Base-by-base conservation (phyloP, 1,139 yeast genomes). In the Hemisphaericaspora subhashii region DNA sequence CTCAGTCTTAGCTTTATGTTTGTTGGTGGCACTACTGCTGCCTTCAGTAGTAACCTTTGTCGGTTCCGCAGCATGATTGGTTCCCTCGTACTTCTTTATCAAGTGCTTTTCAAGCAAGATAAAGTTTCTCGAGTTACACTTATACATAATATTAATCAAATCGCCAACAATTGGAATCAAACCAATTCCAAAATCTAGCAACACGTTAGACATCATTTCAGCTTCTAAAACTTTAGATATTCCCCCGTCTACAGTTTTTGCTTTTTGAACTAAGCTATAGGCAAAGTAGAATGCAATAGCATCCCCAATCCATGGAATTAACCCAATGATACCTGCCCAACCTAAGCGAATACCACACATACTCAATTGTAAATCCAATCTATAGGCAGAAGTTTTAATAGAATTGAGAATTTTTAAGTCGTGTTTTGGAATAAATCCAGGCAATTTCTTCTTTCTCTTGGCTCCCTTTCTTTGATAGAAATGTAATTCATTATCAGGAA, bases 141-240 rank as follows among this genome's bases (percentile, higher is more conserved):
- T 83, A 63, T 83, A 86, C 38, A 81, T 66, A 20, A 86, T 79
- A 45, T 79, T 80, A 39, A 83, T 70, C 33, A 84, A 60, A 50
- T 79, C 86, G 9, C 95, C 95, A 13, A 86, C 77, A 29, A 86
- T 45, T 1, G 95, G 95, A 31, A 84, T 75, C 51, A 86, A 62
- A 0, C 92, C 89, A 38, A 86, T 63, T 1, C 72, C 71, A 52
- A 84, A 85, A 57, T 86, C 95, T 37, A 84, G 55, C 11, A 68
- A 57, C 10, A 85, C 73, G 51, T 86, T 86, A 23, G 72, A 63
- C 50, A 78, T 54, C 85, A 86, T 82, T 44, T 67, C 62, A 38
- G 72, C 63, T 40, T 70, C 67, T 22, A 82, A 51, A 3, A 50
- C 51, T 2, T 60, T 44, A 0, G 90, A 87, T 26, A 86, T 61